These are phyloP conservation scores for Trichoderma parareesei DNA, from an alignment of 495 filamentous ascomycete species.

Conservation along the genomic window DNA sequence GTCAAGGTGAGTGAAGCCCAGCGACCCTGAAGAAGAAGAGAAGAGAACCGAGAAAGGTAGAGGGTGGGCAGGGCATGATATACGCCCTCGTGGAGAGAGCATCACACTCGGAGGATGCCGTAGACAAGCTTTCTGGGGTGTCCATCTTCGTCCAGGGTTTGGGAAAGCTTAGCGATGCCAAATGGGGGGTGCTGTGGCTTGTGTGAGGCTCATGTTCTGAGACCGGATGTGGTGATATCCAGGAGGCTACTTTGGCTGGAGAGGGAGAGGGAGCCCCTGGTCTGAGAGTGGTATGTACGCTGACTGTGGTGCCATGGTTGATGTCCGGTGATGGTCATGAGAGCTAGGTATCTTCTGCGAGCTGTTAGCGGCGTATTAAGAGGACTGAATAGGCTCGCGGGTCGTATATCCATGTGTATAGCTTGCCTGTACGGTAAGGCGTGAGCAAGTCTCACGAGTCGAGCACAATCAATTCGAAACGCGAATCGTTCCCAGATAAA, in stretches of 20 bases:
- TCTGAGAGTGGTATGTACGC: not conserved
- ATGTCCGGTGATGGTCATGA: not conserved
- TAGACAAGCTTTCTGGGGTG: not conserved
- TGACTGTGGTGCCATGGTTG: not conserved
- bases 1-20: slow-evolving; percentile 6
- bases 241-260: not conserved
- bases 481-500: not conserved
- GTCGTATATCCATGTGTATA: not conserved
- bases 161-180: not conserved
- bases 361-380: not conserved
- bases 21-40: slow-evolving; percentile 5
- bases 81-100: not conserved
- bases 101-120: not conserved
- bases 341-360: not conserved
- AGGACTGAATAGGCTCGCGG: not conserved
- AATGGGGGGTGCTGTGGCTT: not conserved
- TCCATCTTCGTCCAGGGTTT: not conserved
- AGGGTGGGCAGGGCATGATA: not conserved
- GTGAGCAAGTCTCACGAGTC: not conserved
- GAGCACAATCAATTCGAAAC: not conserved
- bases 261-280: not conserved
- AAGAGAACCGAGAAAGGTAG: not conserved
- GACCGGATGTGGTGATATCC: slow-evolving; percentile 5
- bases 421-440: not conserved
- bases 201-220: not conserved